Base-by-base conservation (phyloP, 2,329 filamentous ascomycete genomes). In the Pseudocercospora crystallina region DNA sequence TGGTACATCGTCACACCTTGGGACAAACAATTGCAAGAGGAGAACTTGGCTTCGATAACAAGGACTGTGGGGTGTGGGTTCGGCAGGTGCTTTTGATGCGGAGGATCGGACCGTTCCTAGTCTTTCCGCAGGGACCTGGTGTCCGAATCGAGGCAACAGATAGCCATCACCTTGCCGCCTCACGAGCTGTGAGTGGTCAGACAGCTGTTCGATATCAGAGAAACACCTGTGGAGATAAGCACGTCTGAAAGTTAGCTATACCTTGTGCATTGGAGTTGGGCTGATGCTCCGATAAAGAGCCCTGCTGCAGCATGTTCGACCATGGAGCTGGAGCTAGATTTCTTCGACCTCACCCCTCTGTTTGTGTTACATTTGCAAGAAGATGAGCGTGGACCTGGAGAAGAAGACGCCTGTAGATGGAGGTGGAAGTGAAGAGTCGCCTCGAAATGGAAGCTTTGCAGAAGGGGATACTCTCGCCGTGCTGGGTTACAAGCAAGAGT, bases 401-500 rank as follows among this genome's bases (percentile, higher is more conserved):
- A 40, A 44, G 49, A 44, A 48, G 37, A 43, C 30, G 5, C 17
- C 34, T 2, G 34, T 38, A 36, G 41, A 43, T 43, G 41, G 29
- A 31, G 32, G 32, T 13, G 43, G 43, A 8, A 36, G 14, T 26
- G 48, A 44, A 43, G 42, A 32, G 42, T 26, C 20, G 20, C 20
- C 20, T 26, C 20, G 20, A 26, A 26, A 26, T 26, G 20, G 20
- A 7, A 26, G 20, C 7, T 26, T 26, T 7, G 20, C 20, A 26
- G 48, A 48, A 26, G 45, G 37, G 17, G 47, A 38, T 30, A 31
- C 31, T 5, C 44, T 51, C 7, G 49, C 40, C 36, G 49, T 46
- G 13, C 40, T 84, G 15, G 80, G 82, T 36, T 85, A 85, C 67
- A 78, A 74, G 49, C 75, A 79, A 4, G 80, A 82, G 60, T 69